phyloP scores from a whole-genome alignment of 2,329 filamentous ascomycete genomes.

The Colletotrichum somersetense region DNA sequence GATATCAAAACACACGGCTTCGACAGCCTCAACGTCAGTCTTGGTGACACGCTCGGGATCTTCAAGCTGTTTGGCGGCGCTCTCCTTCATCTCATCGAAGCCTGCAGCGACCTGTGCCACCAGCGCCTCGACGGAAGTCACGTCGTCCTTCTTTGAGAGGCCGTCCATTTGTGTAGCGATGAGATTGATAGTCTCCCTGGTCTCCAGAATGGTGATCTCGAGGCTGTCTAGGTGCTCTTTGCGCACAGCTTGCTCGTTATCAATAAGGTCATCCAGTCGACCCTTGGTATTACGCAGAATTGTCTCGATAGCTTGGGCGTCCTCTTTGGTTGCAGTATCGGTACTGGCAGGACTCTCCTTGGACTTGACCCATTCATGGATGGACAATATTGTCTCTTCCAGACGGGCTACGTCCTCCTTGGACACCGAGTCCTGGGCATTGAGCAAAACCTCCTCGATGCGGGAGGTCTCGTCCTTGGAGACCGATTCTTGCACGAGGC shows the following conservation, averaged over 20 bases:
- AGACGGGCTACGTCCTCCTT: conserved; percentile 61
- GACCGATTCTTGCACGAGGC: conserved; percentile 52
- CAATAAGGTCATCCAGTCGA: conserved; percentile 83
- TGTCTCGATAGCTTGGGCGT: conserved; percentile 91
- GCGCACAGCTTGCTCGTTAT: conserved; percentile 77
- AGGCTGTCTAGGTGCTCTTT: conserved; percentile 76
- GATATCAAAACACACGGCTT: conserved; percentile 85
- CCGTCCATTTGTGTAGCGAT: conserved; percentile 77
- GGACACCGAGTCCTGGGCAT: conserved; percentile 62
- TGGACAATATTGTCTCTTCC: conserved; percentile 59
- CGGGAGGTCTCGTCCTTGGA: conserved; percentile 46
- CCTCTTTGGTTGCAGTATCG: conserved; percentile 78
- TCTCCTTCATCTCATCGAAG: conserved; percentile 80
- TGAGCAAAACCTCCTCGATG: conserved; percentile 63
- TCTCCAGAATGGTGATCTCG: conserved; percentile 76
- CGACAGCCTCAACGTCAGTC: conserved; percentile 84
- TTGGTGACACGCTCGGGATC: conserved; percentile 79
- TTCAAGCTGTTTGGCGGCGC: conserved; percentile 65
- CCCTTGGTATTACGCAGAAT: conserved; percentile 91
- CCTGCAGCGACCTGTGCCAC: conserved; percentile 81
- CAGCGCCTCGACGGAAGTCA: conserved; percentile 81
- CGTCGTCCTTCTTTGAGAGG: conserved; percentile 81
- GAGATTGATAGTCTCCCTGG: conserved; percentile 78
- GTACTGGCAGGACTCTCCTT: conserved; percentile 43
- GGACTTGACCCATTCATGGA: conserved; percentile 65